Percentiles rank a stretch among this genome's conserved stretches.
Conservation (phyloP, 2,329 filamentous ascomycete genomes). For the Cercospora beticola region DNA sequence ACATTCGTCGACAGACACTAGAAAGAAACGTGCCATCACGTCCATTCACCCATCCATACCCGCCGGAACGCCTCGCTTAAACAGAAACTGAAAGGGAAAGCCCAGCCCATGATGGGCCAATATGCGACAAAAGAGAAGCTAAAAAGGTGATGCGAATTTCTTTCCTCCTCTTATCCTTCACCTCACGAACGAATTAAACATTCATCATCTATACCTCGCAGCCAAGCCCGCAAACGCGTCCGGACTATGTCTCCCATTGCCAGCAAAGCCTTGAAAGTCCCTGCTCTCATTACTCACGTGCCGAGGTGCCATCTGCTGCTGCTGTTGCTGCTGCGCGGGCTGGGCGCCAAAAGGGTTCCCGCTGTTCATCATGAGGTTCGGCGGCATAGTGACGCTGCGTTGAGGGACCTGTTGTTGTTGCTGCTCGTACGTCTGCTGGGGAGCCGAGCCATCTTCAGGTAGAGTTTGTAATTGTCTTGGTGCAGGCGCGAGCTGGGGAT, state of each 20-base stretch:
- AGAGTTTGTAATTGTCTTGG: constrained; percentile 41
- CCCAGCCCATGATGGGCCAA: not conserved
- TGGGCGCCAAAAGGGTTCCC: constrained; percentile 33
- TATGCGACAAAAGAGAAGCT: not conserved
- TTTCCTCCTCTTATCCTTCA: not conserved
- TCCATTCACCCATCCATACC: not conserved
- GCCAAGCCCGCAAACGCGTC: constrained; percentile 78
- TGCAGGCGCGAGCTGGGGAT: constrained; percentile 53
- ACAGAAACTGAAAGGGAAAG: not conserved
- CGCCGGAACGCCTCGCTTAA: constrained; percentile 8
- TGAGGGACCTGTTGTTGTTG: constrained; percentile 28
- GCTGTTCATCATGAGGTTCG: constrained; percentile 18
- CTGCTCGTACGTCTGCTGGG: constrained; percentile 17
- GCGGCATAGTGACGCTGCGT: constrained; percentile 43
- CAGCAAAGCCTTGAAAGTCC: constrained; percentile 60
- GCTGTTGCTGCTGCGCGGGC: constrained; percentile 19
- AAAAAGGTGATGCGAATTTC: not conserved
- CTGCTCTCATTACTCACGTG: constrained; percentile 70
- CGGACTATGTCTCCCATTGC: constrained; percentile 69
- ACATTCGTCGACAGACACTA: not conserved
- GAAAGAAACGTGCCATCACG: not conserved
- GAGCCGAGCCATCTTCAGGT: constrained; percentile 36
- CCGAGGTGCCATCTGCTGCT: constrained; percentile 35
- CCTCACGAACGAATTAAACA: not conserved
- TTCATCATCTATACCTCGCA: constrained; percentile 47